These are phyloP conservation scores for Umbellularia californica DNA, from an alignment of 164 flowering plant genomes.

Conservation along the genomic window DNA sequence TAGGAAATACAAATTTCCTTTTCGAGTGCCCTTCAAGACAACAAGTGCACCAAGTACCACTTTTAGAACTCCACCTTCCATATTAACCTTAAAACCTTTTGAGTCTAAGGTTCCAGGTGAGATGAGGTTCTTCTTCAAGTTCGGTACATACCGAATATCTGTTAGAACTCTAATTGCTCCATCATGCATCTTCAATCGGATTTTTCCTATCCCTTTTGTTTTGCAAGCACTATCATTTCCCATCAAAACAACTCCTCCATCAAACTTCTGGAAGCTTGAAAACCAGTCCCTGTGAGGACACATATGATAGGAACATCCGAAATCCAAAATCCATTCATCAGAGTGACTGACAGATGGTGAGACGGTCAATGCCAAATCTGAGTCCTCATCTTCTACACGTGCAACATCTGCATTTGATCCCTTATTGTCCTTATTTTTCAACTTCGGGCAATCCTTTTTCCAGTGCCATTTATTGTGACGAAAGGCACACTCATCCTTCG, in stretches of 20 bases:
- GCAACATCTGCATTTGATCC: not conserved
- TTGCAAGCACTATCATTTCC: too few species aligned
- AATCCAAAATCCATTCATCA: not conserved
- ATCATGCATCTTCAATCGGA: slow-evolving; percentile 6
- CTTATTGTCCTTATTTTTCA: not conserved
- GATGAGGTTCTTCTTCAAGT: not conserved
- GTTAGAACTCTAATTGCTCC: not conserved
- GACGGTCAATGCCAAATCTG: not conserved
- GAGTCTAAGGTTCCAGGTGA: not conserved
- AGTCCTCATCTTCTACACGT: not conserved
- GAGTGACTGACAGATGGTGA: not conserved
- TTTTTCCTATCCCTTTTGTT: slow-evolving; percentile 1
- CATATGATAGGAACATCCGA: slow-evolving; percentile 7
- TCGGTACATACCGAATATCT: not conserved
- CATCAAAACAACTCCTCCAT: too few species aligned
- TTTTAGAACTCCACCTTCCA: not conserved
- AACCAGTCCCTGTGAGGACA: not conserved
- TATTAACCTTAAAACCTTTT: not conserved
- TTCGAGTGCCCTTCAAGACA: not conserved
- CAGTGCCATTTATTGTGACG: not conserved
- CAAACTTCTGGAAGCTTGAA: too few species aligned
- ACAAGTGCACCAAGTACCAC: not conserved
- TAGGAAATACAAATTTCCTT: not conserved
- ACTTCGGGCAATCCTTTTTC: slow-evolving; percentile 5
- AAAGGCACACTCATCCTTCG: not conserved